These are phyloP conservation scores for Lentinula lateritia DNA, from an alignment of 768 basidiomycete genomes.

Conservation along the genomic window DNA sequence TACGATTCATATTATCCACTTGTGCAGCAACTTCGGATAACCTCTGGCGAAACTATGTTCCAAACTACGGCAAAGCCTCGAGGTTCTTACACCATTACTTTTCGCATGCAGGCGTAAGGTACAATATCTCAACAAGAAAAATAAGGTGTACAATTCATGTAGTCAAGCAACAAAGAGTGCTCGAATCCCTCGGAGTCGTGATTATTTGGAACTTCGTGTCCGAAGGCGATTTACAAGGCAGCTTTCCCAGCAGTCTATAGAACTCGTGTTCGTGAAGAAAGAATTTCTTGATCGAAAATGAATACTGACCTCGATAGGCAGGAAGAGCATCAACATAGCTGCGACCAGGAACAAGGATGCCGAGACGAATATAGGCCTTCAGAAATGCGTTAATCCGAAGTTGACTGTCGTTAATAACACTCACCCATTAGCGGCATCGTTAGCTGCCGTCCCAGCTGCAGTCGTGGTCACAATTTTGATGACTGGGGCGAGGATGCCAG, in stretches of 20 bases:
- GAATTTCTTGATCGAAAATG: not conserved
- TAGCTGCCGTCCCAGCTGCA: not conserved
- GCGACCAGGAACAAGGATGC: constrained; percentile 4
- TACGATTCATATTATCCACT: no score
- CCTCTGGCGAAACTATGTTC: no score
- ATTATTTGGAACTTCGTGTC: no score
- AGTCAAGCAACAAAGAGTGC: no score
- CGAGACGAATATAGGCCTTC: constrained; percentile 4
- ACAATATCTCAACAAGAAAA: no score
- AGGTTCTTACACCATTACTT: no score
- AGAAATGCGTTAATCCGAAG: not conserved
- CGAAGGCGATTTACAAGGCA: not conserved
- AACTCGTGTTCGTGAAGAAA: not conserved
- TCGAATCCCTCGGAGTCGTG: no score
- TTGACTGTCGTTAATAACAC: not conserved
- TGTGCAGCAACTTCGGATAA: no score
- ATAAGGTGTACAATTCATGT: no score
- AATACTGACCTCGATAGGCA: constrained; percentile 5
- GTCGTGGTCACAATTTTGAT: constrained; percentile 11
- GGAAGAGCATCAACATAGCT: not conserved
- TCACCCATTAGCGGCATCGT: constrained; percentile 6
- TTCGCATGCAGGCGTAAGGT: no score
- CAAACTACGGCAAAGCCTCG: no score
- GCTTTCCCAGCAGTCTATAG: constrained; percentile 6
- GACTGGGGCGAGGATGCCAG: constrained; percentile 48